phyloP scores from a whole-genome alignment of 192 early-diverging fungal genomes.

The Mortierella antarctica region DNA sequence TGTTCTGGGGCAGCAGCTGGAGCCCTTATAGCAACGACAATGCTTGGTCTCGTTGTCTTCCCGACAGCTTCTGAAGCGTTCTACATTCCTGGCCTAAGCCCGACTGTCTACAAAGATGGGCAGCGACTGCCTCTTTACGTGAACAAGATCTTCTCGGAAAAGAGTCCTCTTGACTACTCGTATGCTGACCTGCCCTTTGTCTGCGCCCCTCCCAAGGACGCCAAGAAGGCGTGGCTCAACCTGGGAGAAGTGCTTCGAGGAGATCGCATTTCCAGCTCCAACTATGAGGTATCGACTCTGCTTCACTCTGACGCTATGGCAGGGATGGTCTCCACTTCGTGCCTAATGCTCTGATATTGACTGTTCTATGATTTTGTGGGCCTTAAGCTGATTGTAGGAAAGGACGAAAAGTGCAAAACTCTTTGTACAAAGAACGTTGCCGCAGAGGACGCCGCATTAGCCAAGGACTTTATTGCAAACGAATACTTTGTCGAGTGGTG shows the following conservation, averaged over 20 bases:
- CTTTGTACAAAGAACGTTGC: slow-evolving; percentile 65
- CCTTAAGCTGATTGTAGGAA: slow-evolving; percentile 52
- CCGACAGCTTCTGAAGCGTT: slow-evolving; percentile 21
- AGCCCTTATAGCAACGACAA: slow-evolving; percentile 9
- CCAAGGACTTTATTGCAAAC: slow-evolving; percentile 63
- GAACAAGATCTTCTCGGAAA: slow-evolving; percentile 77
- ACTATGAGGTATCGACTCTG: slow-evolving; percentile 52
- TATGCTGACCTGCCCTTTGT: slow-evolving; percentile 74
- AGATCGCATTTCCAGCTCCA: slow-evolving; percentile 73
- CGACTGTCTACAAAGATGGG: slow-evolving; percentile 50
- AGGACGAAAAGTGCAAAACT: slow-evolving; percentile 60
- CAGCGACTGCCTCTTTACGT: slow-evolving; percentile 70
- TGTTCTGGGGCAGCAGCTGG: slow-evolving; percentile 1
- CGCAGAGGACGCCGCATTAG: slow-evolving; percentile 53
- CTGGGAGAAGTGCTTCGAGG: slow-evolving; percentile 78
- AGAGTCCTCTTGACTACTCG: slow-evolving; percentile 70
- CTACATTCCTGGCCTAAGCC: slow-evolving; percentile 56
- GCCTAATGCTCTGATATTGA: too few species aligned
- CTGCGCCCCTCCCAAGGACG: slow-evolving; percentile 58
- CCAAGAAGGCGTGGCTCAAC: slow-evolving; percentile 54
- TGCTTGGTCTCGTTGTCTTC: slow-evolving; percentile 23
- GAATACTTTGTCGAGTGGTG: slow-evolving; percentile 73
- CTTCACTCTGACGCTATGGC: neutral
- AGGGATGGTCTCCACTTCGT: too few species aligned
- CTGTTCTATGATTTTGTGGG: too few species aligned